Base-by-base conservation (phyloP, 352 stramenopile species). In the Globisporangium alternatum region DNA sequence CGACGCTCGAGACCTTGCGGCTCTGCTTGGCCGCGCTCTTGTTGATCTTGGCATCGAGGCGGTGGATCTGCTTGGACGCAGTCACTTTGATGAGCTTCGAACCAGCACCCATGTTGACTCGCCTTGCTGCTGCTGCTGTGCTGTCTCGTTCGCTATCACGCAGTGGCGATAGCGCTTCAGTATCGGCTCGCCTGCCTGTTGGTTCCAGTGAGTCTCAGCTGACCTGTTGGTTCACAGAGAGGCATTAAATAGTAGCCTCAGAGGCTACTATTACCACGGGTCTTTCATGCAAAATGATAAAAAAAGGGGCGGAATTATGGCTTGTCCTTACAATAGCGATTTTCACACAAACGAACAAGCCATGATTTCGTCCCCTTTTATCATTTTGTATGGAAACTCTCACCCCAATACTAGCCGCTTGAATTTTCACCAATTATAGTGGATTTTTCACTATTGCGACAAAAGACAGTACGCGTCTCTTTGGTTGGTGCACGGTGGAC, bases 11-110 rank as follows among this genome's bases (percentile, higher is more conserved):
- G 10, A 90, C 82, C 69, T 92, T 92, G 64, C 82, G 80, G 70
- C 75, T 85, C 70, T 88, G 70, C 69, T 93, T 93, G 64, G 73
- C 72, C 19, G 71, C 65, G 60, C 81, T 82, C 77, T 93, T 91
- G 64, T 45, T 49, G 30, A 91, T 81, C 64, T 91, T 93, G 66
- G 81, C 80, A 65, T 72, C 70, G 30, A 80, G 72, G 57, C 82
- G 81, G 67, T 85, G 77, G 28, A 83, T 64, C 69, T 91, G 82
- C 80, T 90, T 88, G 47, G 73, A 74, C 35, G 84, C 80, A 39
- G 80, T 88, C 67, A 78, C 75, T 69, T 84, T 88, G 70, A 91
- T 84, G 52, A 75, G 58, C 70, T 90, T 90, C 65, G 72, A 69
- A 22, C 84, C 84, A 62, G 77, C 76, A 66, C 67, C 84, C 84